phyloP scores from a whole-genome alignment of 257 asterid species.

The Osmanthus fragrans region DNA sequence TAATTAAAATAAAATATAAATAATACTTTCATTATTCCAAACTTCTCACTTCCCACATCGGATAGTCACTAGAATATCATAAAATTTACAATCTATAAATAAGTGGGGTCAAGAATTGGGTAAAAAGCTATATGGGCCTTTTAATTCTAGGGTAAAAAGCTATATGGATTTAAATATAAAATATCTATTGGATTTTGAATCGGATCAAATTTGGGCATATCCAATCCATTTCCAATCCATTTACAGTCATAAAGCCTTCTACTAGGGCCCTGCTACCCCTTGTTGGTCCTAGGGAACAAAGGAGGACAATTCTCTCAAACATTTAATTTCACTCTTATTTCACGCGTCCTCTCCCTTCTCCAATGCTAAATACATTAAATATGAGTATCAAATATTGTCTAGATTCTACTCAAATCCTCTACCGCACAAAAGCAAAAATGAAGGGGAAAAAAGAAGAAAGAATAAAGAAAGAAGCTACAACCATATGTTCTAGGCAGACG shows the following conservation, averaged over 20 bases:
- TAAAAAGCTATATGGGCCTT: no score
- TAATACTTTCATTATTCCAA: no score
- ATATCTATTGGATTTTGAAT: no score
- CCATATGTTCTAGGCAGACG: background rate
- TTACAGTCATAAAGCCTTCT: background rate
- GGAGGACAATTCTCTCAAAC: background rate
- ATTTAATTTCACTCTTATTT: slow-evolving; percentile 4
- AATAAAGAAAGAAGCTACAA: background rate
- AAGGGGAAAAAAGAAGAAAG: background rate
- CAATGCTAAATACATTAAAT: background rate
- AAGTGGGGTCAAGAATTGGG: no score
- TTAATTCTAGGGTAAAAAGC: no score
- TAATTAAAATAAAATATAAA: no score
- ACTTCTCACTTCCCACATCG: no score
- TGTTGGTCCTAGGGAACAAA: background rate
- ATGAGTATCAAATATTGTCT: background rate
- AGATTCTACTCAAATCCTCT: background rate
- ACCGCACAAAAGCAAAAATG: background rate
- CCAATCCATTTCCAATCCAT: no score
- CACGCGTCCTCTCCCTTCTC: background rate
- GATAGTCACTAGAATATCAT: no score
- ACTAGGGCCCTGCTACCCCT: background rate
- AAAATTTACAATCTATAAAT: no score
- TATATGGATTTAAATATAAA: no score
- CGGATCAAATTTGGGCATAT: no score